Evolutionary conservation across 116 monocot genomes (phyloP).

Genomic region (Trichopus zeylanicus): DNA sequence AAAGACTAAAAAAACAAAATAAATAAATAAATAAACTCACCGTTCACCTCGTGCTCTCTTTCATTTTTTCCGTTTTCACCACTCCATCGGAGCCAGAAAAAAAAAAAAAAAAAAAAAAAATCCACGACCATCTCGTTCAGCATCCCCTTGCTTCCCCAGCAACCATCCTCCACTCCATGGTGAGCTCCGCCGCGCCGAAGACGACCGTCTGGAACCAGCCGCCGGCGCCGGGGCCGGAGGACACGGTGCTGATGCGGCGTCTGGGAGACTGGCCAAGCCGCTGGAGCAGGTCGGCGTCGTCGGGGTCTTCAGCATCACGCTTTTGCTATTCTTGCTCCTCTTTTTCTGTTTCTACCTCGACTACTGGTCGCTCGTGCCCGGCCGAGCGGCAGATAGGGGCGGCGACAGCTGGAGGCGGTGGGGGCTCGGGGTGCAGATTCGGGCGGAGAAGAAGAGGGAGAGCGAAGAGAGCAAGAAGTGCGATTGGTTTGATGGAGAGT

Average conservation of each 20-base stretch:
- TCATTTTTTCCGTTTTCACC: too few relatives aligned
- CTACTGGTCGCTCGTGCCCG: background rate
- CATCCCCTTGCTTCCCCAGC: too few relatives aligned
- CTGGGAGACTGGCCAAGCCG: background rate
- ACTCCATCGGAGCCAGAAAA: too few relatives aligned
- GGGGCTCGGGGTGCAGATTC: slow-evolving; percentile 4
- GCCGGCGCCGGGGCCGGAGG: background rate
- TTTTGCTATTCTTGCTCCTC: background rate
- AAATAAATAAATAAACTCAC: too few relatives aligned
- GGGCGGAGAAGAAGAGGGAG: slow-evolving; percentile 17
- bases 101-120: too few relatives aligned
- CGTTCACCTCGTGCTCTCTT: too few relatives aligned
- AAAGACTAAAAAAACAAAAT: too few relatives aligned
- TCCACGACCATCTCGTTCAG: too few relatives aligned
- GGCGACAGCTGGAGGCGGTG: slow-evolving; percentile 14
- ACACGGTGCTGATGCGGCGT: background rate
- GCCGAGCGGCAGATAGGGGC: background rate
- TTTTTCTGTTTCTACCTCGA: background rate
- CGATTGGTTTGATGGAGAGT: slow-evolving; percentile 69
- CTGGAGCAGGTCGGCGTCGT: background rate
- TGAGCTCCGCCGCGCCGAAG: background rate
- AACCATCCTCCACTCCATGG: too few relatives aligned
- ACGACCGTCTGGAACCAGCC: background rate
- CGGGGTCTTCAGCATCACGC: background rate
- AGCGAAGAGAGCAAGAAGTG: slow-evolving; percentile 18